Conservation (phyloP, 805 yeast species). For the Metschnikowia aberdeeniae region DNA sequence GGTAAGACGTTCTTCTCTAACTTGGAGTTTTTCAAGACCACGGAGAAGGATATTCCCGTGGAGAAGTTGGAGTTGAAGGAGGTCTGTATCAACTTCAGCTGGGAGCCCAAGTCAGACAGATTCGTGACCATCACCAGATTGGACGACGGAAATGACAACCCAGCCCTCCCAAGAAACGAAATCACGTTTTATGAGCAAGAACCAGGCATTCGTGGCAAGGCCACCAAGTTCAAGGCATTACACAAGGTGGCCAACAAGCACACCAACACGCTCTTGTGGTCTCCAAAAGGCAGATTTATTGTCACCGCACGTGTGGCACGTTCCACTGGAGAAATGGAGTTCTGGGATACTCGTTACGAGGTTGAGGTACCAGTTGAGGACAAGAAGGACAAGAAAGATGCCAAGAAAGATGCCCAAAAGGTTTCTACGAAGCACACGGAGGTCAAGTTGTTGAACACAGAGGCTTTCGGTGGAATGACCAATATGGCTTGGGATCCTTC, state of each 20-base stretch:
- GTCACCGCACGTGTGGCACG: conserved; percentile 46
- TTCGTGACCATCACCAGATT: conserved; percentile 72
- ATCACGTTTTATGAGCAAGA: conserved; percentile 84
- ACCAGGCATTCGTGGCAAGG: conserved; percentile 45
- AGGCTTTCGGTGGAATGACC: conserved; percentile 73
- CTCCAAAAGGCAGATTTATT: conserved; percentile 90
- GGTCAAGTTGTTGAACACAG: conserved; percentile 57
- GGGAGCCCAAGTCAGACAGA: conserved; percentile 94
- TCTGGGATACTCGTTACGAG: conserved; percentile 81
- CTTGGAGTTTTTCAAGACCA: conserved; percentile 83
- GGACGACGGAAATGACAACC: conserved; percentile 53
- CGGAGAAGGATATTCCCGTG: conserved; percentile 89
- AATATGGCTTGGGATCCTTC: conserved; percentile 93
- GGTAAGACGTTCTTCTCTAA: conserved; percentile 88
- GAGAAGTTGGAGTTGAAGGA: conserved; percentile 93
- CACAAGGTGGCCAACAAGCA: conserved; percentile 57
- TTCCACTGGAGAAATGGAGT: conserved; percentile 66
- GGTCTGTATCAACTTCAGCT: conserved; percentile 78
- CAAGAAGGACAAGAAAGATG: conserved; percentile 13
- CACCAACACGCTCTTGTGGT: conserved; percentile 74
- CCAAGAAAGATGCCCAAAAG: conserved; percentile 13
- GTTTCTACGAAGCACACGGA: not conserved
- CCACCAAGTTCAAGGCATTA: conserved; percentile 53
- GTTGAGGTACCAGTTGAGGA: conserved; percentile 41
- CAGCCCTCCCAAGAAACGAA: conserved; percentile 61